Conservation (phyloP, 371 early-diverging fungal genomes). For the Syncephalastrum racemosum region DNA sequence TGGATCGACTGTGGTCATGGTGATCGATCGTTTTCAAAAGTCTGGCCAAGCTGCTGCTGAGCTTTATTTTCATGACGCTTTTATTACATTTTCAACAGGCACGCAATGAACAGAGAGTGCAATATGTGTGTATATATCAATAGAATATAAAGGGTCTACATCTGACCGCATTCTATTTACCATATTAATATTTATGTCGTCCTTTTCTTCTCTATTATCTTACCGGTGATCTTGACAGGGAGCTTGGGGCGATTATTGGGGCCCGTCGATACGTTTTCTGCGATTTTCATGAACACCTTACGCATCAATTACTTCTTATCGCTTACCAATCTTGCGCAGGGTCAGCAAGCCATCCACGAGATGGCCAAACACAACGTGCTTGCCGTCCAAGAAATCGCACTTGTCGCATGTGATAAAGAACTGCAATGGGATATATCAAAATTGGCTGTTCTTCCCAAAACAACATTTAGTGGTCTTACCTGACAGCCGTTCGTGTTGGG, state of each 20-base stretch:
- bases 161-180: conserved; percentile 36
- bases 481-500: conserved; percentile 94
- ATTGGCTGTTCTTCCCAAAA: neutral
- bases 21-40: too few species aligned
- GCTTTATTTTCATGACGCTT: too few species aligned
- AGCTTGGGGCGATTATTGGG: conserved; percentile 87
- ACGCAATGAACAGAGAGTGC: too few species aligned
- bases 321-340: conserved; percentile 76
- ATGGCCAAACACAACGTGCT: conserved; percentile 91
- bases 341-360: conserved; percentile 88
- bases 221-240: conserved; percentile 85
- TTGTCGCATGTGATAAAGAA: conserved; percentile 96
- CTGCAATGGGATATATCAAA: conserved; percentile 29
- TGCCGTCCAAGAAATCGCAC: conserved; percentile 89
- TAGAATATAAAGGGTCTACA: conserved; percentile 16
- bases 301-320: neutral
- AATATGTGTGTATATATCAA: too few species aligned
- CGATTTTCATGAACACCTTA: neutral
- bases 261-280: conserved; percentile 88
- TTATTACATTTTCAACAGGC: too few species aligned
- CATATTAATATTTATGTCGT: neutral
- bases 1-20: too few species aligned
- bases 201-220: conserved; percentile 35
- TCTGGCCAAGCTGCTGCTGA: too few species aligned
- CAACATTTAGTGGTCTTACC: conserved; percentile 24